Evolutionary conservation across 805 yeast genomes (phyloP), one percentile per base, ranked within the genome.

Genomic region (Grigorovia humatica): DNA sequence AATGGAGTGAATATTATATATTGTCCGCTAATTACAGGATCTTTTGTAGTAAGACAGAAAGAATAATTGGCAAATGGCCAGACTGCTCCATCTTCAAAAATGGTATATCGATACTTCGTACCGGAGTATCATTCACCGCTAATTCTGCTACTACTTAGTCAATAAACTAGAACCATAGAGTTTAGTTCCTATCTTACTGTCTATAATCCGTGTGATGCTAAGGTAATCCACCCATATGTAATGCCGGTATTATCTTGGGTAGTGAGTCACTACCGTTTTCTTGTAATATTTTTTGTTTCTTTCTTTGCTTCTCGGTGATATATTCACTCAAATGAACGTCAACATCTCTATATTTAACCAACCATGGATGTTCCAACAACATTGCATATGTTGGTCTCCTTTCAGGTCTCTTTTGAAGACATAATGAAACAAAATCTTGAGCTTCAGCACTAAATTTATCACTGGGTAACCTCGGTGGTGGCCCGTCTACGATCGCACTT

Each of bases 401-500:
- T 30, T 79, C 79, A 1, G 99, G 96, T 51, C 78, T 78, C 69
- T 91, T 93, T 60, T 82, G 82, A 52, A 93, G 72, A 68, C 93
- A 86, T 53, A 79, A 76, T 12, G 74, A 74, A 11, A 91, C 95
- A 67, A 93, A 93, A 56, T 82, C 80, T 59, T 81, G 83, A 0
- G 97, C 98, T 49, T 83, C 84, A n/a, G 73, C 66, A 1, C 90
- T 79, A 64, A 79, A 93, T 59, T 69, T 71, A 49, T 68, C 77
- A 2, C 74, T 69, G 17, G 90, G 90, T 50, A 89, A 71, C 46
- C 73, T 71, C n/a, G 96, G 96, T 4, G 96, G 88, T 29, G 85
- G 89, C 11, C 96, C 96, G 64, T 88, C 95, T n/a, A 93, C 97
- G 61, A 93, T 93, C 2, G 97, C 98, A 69, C 88, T 84, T 57